These are phyloP conservation scores for Sporisorium iseilematis-ciliati DNA, from an alignment of 1,284 basidiomycete species.

Conservation along the genomic window DNA sequence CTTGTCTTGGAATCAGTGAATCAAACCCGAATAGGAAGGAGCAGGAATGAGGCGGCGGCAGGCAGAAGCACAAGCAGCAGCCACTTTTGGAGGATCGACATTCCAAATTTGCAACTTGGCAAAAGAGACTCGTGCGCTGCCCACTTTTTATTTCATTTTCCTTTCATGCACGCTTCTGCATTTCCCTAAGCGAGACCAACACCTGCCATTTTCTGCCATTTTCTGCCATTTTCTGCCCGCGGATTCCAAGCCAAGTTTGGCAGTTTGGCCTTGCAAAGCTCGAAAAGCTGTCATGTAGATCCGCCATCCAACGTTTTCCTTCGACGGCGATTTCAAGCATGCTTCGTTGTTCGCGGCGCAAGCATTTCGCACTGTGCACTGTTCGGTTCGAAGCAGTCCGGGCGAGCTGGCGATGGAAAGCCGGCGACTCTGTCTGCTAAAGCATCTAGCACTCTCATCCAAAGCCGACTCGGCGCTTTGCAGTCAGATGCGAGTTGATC, in stretches of 20 bases:
- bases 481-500: too few relatives aligned
- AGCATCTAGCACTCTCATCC: too few relatives aligned
- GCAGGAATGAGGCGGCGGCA: too few relatives aligned
- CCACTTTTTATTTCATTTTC: background rate
- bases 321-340: too few relatives aligned
- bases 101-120: background rate
- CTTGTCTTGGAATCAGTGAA: too few relatives aligned
- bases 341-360: too few relatives aligned
- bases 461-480: too few relatives aligned
- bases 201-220: conserved; percentile 19
- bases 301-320: conserved; percentile 17
- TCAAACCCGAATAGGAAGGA: conserved; percentile 1
- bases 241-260: conserved; percentile 19
- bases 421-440: too few relatives aligned
- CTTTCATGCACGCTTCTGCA: background rate
- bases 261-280: conserved; percentile 4
- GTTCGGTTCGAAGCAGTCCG: background rate
- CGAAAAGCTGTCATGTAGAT: conserved; percentile 5
- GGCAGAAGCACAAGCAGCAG: too few relatives aligned
- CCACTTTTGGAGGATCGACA: conserved; percentile 5
- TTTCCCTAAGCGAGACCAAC: conserved; percentile 30
- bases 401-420: too few relatives aligned
- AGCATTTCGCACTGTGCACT: too few relatives aligned
- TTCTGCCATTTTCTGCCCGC: conserved; percentile 13
- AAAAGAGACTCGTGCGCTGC: too few relatives aligned